Evolutionary conservation across 257 asterid genomes (phyloP).

Genomic region (Fraxinus quadrangulata): DNA sequence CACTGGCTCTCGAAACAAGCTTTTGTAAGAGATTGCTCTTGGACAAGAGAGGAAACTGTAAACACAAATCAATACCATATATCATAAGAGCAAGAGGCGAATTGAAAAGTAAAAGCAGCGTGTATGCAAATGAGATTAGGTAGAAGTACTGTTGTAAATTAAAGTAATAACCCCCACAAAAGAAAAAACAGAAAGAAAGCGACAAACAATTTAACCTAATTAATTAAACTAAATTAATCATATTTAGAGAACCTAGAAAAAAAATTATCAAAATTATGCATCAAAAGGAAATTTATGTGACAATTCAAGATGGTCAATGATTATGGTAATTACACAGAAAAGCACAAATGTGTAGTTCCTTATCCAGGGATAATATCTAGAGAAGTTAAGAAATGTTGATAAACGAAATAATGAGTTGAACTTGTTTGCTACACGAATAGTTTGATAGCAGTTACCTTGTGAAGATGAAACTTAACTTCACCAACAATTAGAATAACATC

Average conservation of each 20-base stretch:
- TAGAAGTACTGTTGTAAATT: not conserved
- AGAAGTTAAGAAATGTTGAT: conserved; percentile 1
- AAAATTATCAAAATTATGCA: not conserved
- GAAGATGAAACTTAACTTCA: conserved; percentile 74
- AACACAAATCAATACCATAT: conserved; percentile 6
- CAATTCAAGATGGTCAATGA: not conserved
- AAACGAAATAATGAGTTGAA: conserved; percentile 1
- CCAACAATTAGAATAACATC: conserved; percentile 65
- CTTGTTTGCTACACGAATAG: not conserved
- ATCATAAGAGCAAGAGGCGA: not conserved
- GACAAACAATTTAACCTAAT: too few relatives aligned
- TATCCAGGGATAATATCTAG: not conserved
- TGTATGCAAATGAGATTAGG: not conserved
- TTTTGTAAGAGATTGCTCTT: conserved; percentile 77
- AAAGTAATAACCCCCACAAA: not conserved
- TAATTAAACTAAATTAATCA: not conserved
- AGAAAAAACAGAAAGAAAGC: too few relatives aligned
- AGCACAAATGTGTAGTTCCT: not conserved
- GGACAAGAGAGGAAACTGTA: conserved; percentile 89
- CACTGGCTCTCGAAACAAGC: conserved; percentile 46
- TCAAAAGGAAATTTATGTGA: not conserved
- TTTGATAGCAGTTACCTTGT: conserved; percentile 62
- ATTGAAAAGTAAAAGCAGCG: not conserved
- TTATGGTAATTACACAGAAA: not conserved
- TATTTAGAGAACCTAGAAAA: not conserved